Evolutionary conservation across 441 rosid species (phyloP), one percentile per base, ranked within the genome.

Genomic region (Syzygium malaccense): DNA sequence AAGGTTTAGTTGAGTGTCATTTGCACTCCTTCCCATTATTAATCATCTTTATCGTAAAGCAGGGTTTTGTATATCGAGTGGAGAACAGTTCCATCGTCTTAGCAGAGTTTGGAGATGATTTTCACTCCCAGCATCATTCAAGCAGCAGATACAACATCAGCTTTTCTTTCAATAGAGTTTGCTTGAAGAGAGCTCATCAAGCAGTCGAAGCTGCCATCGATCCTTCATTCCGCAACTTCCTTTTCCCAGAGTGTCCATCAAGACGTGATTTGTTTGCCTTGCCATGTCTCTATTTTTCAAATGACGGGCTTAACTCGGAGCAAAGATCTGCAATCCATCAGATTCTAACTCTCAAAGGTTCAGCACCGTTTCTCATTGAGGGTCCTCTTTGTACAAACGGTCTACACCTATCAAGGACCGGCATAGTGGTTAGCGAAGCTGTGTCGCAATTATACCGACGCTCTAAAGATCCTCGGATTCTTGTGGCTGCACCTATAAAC

Each of bases 101-200:
- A 37, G 95, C 91, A 30, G 92, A 94, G 87, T 94, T 94, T 55
- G 92, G 90, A 60, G 75, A 87, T 48, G 91, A 91, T 37, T 94
- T 94, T 89, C 86, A 85, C 86, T 86, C 85, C 57, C 93, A 91
- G 90, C 92, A 93, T 71, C 48, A 3, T 33, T 32, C 92, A 30
- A 86, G 88, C 45, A 7, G 64, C 55, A 89, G 58, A 90, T 93
- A 94, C 78, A 90, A 93, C 84, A 86, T 94, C 55, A 89, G 93
- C 88, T 91, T 93, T 90, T 93, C 94, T 26, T 92, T 92, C 86
- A 93, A 93, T 89, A 90, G 93, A 89, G 93, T 91, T 28, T 91
- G 94, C 88, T 88, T 92, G 58, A 93, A 91, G 86, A 90, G 94
- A 87, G 93, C 92, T 86, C 94, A 92, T 68, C 92, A 92, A 86